Conservation (phyloP, 164 flowering plant genomes). For the Brasenia schreberi region DNA sequence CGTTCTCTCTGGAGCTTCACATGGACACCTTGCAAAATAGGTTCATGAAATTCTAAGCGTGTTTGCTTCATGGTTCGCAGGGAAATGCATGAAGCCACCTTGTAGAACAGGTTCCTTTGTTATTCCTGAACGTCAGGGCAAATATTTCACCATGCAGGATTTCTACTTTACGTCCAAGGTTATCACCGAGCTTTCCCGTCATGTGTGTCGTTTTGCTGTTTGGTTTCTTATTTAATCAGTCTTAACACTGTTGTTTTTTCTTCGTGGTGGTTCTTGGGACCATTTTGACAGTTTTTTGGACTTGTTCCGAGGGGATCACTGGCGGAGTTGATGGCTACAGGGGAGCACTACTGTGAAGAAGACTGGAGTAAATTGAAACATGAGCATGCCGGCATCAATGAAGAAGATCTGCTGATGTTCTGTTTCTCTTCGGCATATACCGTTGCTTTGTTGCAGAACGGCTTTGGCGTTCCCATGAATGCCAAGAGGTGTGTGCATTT, state of each 20-base stretch:
- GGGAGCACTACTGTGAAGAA: constrained; percentile 33
- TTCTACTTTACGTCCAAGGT: constrained; percentile 36
- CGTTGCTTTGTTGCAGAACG: constrained; percentile 34
- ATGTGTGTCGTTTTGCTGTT: neutral
- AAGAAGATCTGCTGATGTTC: constrained; percentile 25
- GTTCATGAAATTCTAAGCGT: neutral
- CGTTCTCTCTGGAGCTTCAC: too few relatives aligned
- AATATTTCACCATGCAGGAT: constrained; percentile 15
- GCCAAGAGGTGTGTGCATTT: constrained; percentile 25
- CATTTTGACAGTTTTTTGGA: constrained; percentile 32
- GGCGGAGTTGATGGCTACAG: constrained; percentile 27
- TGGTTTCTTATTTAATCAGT: neutral
- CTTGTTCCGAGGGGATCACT: constrained; percentile 26
- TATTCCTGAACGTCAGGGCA: constrained; percentile 17
- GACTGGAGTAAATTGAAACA: constrained; percentile 26
- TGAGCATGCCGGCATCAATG: constrained; percentile 17
- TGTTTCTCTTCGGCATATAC: constrained; percentile 48
- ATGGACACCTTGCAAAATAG: neutral
- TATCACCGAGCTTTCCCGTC: constrained; percentile 5
- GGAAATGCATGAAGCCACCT: constrained; percentile 23
- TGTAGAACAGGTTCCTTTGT: constrained; percentile 22
- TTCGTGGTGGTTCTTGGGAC: neutral
- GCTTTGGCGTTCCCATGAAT: constrained; percentile 28
- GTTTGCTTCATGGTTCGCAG: constrained; percentile 13
- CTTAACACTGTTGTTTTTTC: neutral